A percentile compares a stretch with the other conserved stretches of the same genome.
phyloP scores from a whole-genome alignment of 257 asterid species.

The Paulownia fortunei region DNA sequence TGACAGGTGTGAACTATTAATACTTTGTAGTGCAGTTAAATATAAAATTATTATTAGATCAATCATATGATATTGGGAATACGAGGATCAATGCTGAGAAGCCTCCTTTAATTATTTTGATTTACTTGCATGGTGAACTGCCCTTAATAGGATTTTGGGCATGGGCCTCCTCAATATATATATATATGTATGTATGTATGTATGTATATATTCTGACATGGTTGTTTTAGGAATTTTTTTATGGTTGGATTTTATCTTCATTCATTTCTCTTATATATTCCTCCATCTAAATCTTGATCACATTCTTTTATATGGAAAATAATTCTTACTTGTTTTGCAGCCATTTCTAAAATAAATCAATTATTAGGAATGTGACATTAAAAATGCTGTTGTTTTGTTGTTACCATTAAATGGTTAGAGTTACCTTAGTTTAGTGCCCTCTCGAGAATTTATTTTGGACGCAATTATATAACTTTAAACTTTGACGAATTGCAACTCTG shows the following conservation, averaged over 20 bases:
- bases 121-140: constrained; percentile 16
- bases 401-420: background rate
- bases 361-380: background rate
- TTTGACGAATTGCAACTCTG: background rate
- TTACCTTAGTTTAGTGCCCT: background rate
- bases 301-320: background rate
- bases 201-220: background rate
- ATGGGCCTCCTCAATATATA: background rate
- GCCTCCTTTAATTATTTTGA: background rate
- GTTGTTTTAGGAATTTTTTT: background rate
- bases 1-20: background rate
- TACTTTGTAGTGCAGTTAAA: background rate
- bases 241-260: background rate
- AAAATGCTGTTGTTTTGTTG: background rate
- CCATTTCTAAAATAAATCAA: background rate
- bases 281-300: background rate
- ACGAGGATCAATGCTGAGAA: constrained; percentile 7
- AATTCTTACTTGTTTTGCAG: background rate
- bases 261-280: background rate
- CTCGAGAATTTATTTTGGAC: background rate
- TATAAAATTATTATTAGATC: background rate
- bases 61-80: background rate
- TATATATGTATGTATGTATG: background rate
- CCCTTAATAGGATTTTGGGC: background rate
- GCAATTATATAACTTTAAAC: background rate